A percentile compares a stretch with the other conserved stretches of the same genome.
Conservation (phyloP, 352 stramenopile genomes). For the Globisporangium solare region DNA sequence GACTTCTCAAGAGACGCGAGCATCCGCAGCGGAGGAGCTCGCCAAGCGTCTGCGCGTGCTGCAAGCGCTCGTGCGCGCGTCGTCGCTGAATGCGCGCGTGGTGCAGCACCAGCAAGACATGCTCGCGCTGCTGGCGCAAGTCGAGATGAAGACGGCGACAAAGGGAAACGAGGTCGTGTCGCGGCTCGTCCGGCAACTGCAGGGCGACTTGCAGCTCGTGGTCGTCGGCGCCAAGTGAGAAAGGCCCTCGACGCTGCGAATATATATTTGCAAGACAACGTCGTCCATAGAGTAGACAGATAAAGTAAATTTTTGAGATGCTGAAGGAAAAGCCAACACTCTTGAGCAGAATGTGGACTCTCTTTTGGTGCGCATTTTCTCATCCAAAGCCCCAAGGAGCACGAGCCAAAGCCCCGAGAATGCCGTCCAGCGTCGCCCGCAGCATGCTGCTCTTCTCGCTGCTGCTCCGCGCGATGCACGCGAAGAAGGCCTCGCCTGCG, state of each 20-base stretch:
- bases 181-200: conserved; percentile 44
- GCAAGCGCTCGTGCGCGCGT: conserved; percentile 43
- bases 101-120: conserved; percentile 30
- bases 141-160: conserved; percentile 15
- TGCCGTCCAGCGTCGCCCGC: too few relatives aligned
- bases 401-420: too few relatives aligned
- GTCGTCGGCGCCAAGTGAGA: conserved; percentile 23
- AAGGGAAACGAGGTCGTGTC: conserved; percentile 28
- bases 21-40: conserved; percentile 8
- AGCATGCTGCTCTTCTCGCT: not conserved
- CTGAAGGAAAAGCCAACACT: too few relatives aligned
- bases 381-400: too few relatives aligned
- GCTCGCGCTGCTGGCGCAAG: conserved; percentile 16
- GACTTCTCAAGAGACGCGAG: conserved; percentile 9
- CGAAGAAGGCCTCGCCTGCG: conserved; percentile 4
- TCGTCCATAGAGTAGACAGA: not conserved
- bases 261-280: too few relatives aligned
- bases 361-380: too few relatives aligned
- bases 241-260: not conserved
- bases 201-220: conserved; percentile 57
- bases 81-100: conserved; percentile 29
- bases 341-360: too few relatives aligned
- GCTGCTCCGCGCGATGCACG: not conserved
- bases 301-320: too few relatives aligned
- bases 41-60: conserved; percentile 33